Conservation (phyloP, 2,329 filamentous ascomycete species). For the Fusarium decemcellulare region DNA sequence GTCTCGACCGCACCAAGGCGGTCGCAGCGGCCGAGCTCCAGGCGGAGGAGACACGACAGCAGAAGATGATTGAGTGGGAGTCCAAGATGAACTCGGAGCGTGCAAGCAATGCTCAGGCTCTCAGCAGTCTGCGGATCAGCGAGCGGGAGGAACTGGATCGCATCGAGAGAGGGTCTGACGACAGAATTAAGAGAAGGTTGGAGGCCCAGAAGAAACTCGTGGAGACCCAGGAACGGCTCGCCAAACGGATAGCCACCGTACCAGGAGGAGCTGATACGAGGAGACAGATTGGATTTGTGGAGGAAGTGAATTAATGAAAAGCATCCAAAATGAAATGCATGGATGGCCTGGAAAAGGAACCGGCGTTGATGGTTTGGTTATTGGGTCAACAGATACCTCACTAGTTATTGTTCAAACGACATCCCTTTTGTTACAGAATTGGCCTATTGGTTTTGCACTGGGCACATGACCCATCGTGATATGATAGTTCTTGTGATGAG, state of each 20-base stretch:
- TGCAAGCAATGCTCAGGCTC: constrained; percentile 63
- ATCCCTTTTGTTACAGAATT: not conserved
- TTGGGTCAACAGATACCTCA: constrained; percentile 14
- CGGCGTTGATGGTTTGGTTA: constrained; percentile 12
- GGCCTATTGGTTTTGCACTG: too few relatives aligned
- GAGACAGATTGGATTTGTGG: constrained; percentile 70
- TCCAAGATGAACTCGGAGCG: constrained; percentile 60
- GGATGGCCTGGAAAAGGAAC: constrained; percentile 14
- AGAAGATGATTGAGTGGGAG: constrained; percentile 65
- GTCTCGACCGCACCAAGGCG: constrained; percentile 59
- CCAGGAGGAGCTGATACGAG: constrained; percentile 48
- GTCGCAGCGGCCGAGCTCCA: constrained; percentile 63
- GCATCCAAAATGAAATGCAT: too few relatives aligned
- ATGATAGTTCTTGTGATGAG: too few relatives aligned
- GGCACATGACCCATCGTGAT: too few relatives aligned
- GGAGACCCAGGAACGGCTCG: constrained; percentile 60
- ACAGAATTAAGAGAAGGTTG: constrained; percentile 60
- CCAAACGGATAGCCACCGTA: constrained; percentile 60
- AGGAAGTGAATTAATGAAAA: constrained; percentile 60
- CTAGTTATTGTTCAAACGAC: constrained; percentile 3
- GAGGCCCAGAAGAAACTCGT: constrained; percentile 68
- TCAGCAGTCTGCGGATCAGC: constrained; percentile 63
- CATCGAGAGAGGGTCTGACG: constrained; percentile 62
- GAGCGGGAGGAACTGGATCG: constrained; percentile 67
- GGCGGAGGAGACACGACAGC: constrained; percentile 60